Evolutionary conservation across 2,329 filamentous ascomycete species (phyloP), one percentile per base, ranked within the genome.

Genomic region (Clarireedia hainanense): DNA sequence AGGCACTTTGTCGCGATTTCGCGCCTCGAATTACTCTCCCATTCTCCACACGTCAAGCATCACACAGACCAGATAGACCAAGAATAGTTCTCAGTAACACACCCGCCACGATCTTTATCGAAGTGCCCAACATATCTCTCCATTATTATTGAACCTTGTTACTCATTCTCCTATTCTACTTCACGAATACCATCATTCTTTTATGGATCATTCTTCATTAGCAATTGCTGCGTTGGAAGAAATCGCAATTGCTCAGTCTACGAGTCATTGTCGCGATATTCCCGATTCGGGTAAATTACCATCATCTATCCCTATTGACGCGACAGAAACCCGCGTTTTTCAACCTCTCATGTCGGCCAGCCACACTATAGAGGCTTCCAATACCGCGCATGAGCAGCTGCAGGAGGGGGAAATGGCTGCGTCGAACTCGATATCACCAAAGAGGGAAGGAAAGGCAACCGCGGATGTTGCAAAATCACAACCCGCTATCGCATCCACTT

Each of bases 221-320:
- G 64, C 64, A 56, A 63, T 66, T 52, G 65, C 64, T 57, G 61
- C 65, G 47, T 61, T 65, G 50, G 59, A 59, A 48, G 50, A 62
- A 58, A 55, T 63, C 52, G 56, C 57, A 57, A 42, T 52, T 58
- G 42, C 57, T 47, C 37, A 49, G 58, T 63, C 57, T 34, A 50
- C 46, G 52, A 47, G 52, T 42, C 46, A n/a, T 42, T 34, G 15
- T 47, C 20, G 51, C 36, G 24, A 54, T 20, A 45, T 34, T 54
- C 43, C 48, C 15, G 45, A 30, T 55, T 42, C 55, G 56, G 54
- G 54, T 60, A 58, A 63, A 58, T 39, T 60, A 55, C 56, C 62
- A 56, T 47, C 49, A 39, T 52, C 57, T 40, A 57, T 42, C 49
- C 47, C 39, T 53, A 61, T 45, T 39, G 50, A 61, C 60, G 61